A percentile compares a stretch with the other conserved stretches of the same genome.
These are phyloP conservation scores for Dactylellina sp. DNA, from an alignment of 2,329 filamentous ascomycete species.

Conservation along the genomic window DNA sequence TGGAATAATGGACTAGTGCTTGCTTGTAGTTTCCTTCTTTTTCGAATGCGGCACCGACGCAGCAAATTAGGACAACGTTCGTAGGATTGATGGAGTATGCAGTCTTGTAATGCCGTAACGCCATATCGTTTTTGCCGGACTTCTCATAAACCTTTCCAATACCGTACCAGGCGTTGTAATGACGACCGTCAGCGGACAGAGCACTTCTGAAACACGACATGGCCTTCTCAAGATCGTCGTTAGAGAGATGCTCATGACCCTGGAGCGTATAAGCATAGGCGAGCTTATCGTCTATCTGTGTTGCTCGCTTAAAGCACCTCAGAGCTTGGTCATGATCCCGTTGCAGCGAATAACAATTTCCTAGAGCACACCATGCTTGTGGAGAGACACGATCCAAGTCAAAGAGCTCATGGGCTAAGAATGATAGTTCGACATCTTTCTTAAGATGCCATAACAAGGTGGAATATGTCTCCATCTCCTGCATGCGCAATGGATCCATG, in stretches of 20 bases:
- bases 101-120: constrained; percentile 88
- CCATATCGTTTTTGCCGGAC: constrained; percentile 88
- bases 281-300: constrained; percentile 87
- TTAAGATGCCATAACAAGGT: constrained; percentile 99
- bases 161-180: constrained; percentile 99
- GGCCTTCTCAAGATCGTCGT: constrained; percentile 97
- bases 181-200: constrained; percentile 84
- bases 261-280: constrained; percentile 96
- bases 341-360: constrained; percentile 92
- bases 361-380: constrained; percentile 94
- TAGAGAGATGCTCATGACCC: constrained; percentile 93
- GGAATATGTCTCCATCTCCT: constrained; percentile 98
- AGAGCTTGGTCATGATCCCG: constrained; percentile 95
- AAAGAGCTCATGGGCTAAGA: constrained; percentile 88
- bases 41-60: constrained; percentile 89
- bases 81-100: constrained; percentile 91
- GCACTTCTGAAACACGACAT: constrained; percentile 86
- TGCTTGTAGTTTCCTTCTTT: constrained; percentile 84
- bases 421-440: constrained; percentile 88
- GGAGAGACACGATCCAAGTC: constrained; percentile 89
- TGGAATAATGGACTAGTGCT: constrained; percentile 83
- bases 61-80: constrained; percentile 91
- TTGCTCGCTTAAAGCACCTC: constrained; percentile 92
- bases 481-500: constrained; percentile 81
- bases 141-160: constrained; percentile 86